Conservation (phyloP, 495 filamentous ascomycete species). For the Hypomontagnella submonticulosa region DNA sequence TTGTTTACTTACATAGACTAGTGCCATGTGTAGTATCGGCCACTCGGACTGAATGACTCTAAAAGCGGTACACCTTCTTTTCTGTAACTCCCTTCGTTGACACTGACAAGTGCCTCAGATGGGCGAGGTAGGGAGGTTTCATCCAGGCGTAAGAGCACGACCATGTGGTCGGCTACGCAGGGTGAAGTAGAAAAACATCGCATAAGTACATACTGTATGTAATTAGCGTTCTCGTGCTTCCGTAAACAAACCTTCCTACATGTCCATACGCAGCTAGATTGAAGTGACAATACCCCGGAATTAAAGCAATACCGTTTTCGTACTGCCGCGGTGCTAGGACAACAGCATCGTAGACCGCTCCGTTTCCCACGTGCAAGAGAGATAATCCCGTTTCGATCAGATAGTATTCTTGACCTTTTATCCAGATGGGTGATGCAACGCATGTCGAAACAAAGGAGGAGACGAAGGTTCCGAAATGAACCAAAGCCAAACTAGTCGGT, state of each 20-base stretch:
- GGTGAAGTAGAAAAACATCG: conserved; percentile 15
- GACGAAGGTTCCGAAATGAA: conserved; percentile 39
- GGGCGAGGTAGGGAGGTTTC: conserved; percentile 23
- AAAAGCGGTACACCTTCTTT: conserved; percentile 2
- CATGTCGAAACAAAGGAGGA: conserved; percentile 41
- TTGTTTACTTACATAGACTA: conserved; percentile 14
- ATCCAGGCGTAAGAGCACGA: conserved; percentile 25
- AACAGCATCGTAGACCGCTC: conserved; percentile 21
- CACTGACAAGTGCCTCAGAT: conserved; percentile 20
- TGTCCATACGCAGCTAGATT: not conserved
- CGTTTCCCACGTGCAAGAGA: conserved; percentile 33
- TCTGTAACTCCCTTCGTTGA: conserved; percentile 22
- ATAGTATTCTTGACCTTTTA: conserved; percentile 34
- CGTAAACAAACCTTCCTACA: not conserved
- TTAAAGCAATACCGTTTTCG: conserved; percentile 27
- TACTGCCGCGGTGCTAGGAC: conserved; percentile 22
- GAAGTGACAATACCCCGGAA: conserved; percentile 13
- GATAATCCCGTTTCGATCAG: conserved; percentile 32
- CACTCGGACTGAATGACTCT: not conserved
- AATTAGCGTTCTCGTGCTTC: too few species aligned
- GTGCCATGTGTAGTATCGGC: conserved; percentile 6
- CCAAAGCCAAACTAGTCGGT: conserved; percentile 11
- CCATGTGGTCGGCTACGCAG: conserved; percentile 19
- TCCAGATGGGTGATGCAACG: conserved; percentile 39
- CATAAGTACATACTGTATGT: not conserved